phyloP scores from a whole-genome alignment of 441 rosid genomes.

The Rhodomyrtus psidioides region DNA sequence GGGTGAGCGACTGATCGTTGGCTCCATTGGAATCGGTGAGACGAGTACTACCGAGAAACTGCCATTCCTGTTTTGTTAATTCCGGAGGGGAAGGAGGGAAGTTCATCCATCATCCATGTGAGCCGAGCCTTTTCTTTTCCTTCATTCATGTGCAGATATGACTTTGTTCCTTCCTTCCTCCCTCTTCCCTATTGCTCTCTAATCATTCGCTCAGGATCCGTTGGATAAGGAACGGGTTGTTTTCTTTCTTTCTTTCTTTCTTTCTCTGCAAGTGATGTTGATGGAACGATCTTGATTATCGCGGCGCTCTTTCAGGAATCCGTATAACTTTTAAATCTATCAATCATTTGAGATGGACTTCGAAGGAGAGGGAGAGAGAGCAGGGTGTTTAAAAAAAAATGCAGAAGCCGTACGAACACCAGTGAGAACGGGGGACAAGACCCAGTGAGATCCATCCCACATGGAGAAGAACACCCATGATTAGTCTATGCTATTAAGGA shows the following conservation, averaged over 20 bases:
- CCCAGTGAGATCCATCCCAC: neutral
- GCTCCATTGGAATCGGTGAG: neutral
- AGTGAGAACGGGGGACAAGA: neutral
- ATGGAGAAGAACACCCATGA: neutral
- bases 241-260: neutral
- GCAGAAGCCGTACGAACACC: neutral
- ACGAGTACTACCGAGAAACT: neutral
- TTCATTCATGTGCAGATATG: neutral
- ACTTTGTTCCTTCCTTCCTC: neutral
- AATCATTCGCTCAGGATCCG: neutral
- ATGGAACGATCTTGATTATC: neutral
- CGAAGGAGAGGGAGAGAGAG: neutral
- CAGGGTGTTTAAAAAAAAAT: neutral
- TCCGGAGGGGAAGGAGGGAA: neutral
- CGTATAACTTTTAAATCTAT: neutral
- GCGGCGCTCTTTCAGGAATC: neutral
- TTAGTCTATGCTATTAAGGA: neutral
- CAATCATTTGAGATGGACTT: neutral
- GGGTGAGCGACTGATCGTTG: neutral
- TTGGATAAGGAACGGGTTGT: neutral
- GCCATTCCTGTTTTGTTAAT: neutral
- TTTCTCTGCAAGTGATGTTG: neutral
- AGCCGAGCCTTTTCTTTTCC: too few relatives aligned
- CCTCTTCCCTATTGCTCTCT: too few relatives aligned
- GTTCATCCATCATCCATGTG: neutral